These are phyloP conservation scores for Aquilaria sinensis DNA, from an alignment of 345 rosid species.

Conservation along the genomic window DNA sequence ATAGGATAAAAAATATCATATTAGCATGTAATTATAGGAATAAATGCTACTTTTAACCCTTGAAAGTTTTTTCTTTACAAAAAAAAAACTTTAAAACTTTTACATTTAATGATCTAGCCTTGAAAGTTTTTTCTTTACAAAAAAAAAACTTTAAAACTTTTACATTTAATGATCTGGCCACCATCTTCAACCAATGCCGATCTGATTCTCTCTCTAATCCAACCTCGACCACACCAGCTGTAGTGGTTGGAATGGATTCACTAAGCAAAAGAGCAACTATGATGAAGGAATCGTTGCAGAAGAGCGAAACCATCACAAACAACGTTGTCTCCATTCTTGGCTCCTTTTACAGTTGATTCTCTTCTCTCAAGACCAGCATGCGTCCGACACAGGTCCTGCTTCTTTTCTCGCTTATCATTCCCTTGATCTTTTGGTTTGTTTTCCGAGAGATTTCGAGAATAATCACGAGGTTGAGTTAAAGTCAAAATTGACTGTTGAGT, in stretches of 20 bases:
- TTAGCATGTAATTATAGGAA: too few relatives aligned
- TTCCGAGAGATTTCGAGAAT: not conserved
- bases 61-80: too few relatives aligned
- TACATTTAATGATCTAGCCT: too few relatives aligned
- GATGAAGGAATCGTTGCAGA: conserved; percentile 79
- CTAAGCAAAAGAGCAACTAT: conserved; percentile 64
- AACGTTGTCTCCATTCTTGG: conserved; percentile 88
- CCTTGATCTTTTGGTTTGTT: not conserved
- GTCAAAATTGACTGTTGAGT: not conserved
- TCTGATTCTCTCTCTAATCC: too few relatives aligned
- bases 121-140: too few relatives aligned
- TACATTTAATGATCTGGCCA: too few relatives aligned
- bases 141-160: too few relatives aligned
- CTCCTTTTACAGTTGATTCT: conserved; percentile 92
- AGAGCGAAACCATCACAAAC: conserved; percentile 87
- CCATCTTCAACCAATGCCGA: too few relatives aligned
- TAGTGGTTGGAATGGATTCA: conserved; percentile 52
- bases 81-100: too few relatives aligned
- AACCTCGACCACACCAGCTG: not conserved
- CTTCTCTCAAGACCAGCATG: conserved; percentile 97
- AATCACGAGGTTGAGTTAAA: not conserved
- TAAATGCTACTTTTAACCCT: too few relatives aligned
- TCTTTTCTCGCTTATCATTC: not conserved
- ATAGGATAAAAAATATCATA: too few relatives aligned
- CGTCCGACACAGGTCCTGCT: conserved; percentile 88